Percentiles rank a stretch among this genome's conserved stretches.
Conservation (phyloP, 2,329 filamentous ascomycete genomes). For the Drechslerella dactyloides region DNA sequence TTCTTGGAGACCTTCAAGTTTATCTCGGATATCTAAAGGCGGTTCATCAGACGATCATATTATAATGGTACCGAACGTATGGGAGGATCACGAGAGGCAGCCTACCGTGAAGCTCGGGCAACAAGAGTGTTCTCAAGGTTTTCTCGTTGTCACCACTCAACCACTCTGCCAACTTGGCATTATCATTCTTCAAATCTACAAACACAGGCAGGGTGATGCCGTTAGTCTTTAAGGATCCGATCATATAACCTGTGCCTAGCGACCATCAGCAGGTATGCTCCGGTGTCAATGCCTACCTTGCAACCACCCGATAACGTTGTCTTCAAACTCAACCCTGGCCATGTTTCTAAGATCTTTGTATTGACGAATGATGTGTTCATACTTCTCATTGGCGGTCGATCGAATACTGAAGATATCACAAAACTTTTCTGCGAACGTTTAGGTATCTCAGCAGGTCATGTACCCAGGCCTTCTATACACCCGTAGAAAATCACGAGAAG, state of each 20-base stretch:
- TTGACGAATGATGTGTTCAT: slow-evolving; percentile 26
- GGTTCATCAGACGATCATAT: background rate
- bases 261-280: background rate
- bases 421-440: slow-evolving; percentile 25
- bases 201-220: background rate
- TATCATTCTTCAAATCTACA: slow-evolving; percentile 24
- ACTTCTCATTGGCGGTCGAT: slow-evolving; percentile 35
- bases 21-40: slow-evolving; percentile 21
- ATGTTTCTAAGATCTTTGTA: slow-evolving; percentile 28
- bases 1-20: slow-evolving; percentile 18
- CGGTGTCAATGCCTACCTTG: slow-evolving; percentile 14
- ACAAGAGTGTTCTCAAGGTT: slow-evolving; percentile 8
- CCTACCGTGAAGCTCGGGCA: slow-evolving; percentile 21
- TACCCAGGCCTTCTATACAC: background rate
- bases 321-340: slow-evolving; percentile 29
- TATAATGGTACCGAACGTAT: background rate
- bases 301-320: slow-evolving; percentile 27
- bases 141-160: slow-evolving; percentile 18
- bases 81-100: background rate
- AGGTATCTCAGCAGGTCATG: background rate
- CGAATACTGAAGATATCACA: slow-evolving; percentile 22
- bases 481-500: background rate
- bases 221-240: too few relatives aligned
- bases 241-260: too few relatives aligned
- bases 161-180: slow-evolving; percentile 25